phyloP scores from a whole-genome alignment of 2,329 filamentous ascomycete genomes.

The Bisporella sp. region DNA sequence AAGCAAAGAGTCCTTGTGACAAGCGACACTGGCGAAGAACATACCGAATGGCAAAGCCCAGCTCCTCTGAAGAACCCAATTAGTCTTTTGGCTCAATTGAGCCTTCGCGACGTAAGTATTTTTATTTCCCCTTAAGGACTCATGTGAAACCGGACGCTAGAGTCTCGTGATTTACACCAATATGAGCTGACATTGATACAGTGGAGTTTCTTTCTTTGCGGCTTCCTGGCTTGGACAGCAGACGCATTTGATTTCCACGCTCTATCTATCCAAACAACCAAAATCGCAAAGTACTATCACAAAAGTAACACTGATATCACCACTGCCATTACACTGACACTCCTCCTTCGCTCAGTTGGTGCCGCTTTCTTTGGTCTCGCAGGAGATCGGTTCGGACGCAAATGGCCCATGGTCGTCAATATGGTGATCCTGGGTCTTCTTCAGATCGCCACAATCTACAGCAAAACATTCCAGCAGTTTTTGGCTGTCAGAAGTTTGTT shows the following conservation, averaged over 20 bases:
- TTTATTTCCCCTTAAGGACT: no score
- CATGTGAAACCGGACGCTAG: no score
- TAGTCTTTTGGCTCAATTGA: no score
- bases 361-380: constrained; percentile 69
- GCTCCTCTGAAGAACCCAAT: no score
- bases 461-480: constrained; percentile 37
- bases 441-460: constrained; percentile 42
- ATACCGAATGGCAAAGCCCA: no score
- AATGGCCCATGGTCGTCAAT: constrained; percentile 78
- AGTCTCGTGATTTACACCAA: no score
- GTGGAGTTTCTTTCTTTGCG: not conserved
- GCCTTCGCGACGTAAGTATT: no score
- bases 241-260: constrained; percentile 74
- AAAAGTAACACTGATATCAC: constrained; percentile 44
- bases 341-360: constrained; percentile 67
- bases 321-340: constrained; percentile 34
- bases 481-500: constrained; percentile 68
- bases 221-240: constrained; percentile 1
- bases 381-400: constrained; percentile 71
- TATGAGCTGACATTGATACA: not conserved
- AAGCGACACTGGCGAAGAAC: no score
- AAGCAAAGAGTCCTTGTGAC: not conserved
- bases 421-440: constrained; percentile 66
- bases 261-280: constrained; percentile 68
- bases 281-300: constrained; percentile 56